Base-by-base conservation (phyloP, 2,329 filamentous ascomycete genomes). In the Xylaria sp. region DNA sequence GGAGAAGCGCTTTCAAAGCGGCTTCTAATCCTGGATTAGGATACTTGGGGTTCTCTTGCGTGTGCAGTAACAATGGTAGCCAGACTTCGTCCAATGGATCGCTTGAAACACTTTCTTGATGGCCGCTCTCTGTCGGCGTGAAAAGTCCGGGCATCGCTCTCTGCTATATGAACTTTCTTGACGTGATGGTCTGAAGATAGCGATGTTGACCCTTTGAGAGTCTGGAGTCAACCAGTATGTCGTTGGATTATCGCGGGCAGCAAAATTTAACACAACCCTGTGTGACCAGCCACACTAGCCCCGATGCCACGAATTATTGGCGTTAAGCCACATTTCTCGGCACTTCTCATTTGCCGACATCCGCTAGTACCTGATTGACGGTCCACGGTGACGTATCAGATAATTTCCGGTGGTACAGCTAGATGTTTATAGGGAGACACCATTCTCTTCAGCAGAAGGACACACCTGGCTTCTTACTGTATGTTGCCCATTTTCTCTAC, bases 341-440 rank as follows among this genome's bases (percentile, higher is more conserved):
- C 18, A 2, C 9, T 48, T 20, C 44, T 15, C 18, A 48, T 37
- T 37, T 20, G 6, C 20, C 23, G 55, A 52, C 59, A 63, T 59
- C 58, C 63, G 28, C 13, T 37, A 58, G 66, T 58, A 52, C 44
- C 62, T 65, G 57, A 62, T 48, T 39, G 10, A 60, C 7, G 23
- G 52, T n/a, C 28, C 15, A 20, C 39, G 39, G 56, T 58, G 56
- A 58, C 56, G 56, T 58, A 58, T 48, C 34, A 7, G 41, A 58
- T 69, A 69, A 69, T 69, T 65, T 65, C 66, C 57, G 62, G 25
- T 46, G 51, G 48, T 52, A 52, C 28, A 52, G 31, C n/a, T 39
- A 23, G 25, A 31, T 13, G 15, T 4, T 25, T 50, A 13, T 50
- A 56, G 55, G 20, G 37, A 44, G 12, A 57, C 34, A 44, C 20